These are phyloP conservation scores for Pythium phragmiticola DNA, from an alignment of 352 stramenopile species.

Conservation along the genomic window DNA sequence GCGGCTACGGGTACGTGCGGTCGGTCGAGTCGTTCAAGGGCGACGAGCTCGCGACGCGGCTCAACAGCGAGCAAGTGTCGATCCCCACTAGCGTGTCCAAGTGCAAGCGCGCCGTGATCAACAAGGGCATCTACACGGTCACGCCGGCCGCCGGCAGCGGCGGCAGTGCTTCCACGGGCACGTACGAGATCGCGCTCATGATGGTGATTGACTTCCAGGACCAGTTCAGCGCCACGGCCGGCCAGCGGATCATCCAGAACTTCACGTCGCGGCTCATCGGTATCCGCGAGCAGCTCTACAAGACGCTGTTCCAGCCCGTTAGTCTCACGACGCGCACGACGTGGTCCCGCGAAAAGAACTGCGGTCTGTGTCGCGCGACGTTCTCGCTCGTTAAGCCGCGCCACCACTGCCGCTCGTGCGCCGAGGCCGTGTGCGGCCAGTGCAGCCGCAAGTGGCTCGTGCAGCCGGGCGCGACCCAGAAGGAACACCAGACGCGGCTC, in stretches of 20 bases:
- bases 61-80: constrained; percentile 58
- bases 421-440: constrained; percentile 77
- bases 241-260: constrained; percentile 70
- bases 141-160: constrained; percentile 26
- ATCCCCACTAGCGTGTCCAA: constrained; percentile 82
- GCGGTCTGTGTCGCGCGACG: constrained; percentile 56
- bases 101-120: constrained; percentile 83
- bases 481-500: constrained; percentile 65
- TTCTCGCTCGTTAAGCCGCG: constrained; percentile 76
- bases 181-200: constrained; percentile 83
- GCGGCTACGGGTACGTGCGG: constrained; percentile 75
- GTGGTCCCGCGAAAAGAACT: constrained; percentile 66
- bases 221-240: constrained; percentile 60
- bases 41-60: constrained; percentile 67
- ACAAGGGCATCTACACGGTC: constrained; percentile 79
- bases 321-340: constrained; percentile 50
- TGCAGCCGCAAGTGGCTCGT: constrained; percentile 84
- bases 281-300: constrained; percentile 81
- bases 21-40: constrained; percentile 83
- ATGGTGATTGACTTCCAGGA: constrained; percentile 86
- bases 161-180: constrained; percentile 34
- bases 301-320: constrained; percentile 79
- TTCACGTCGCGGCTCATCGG: constrained; percentile 77
- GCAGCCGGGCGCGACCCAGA: constrained; percentile 49
- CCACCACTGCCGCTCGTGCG: constrained; percentile 82